Percentiles rank a stretch among this genome's conserved stretches.
Conservation (phyloP, 306 rosid species). For the Sechiopsis laciniata region DNA sequence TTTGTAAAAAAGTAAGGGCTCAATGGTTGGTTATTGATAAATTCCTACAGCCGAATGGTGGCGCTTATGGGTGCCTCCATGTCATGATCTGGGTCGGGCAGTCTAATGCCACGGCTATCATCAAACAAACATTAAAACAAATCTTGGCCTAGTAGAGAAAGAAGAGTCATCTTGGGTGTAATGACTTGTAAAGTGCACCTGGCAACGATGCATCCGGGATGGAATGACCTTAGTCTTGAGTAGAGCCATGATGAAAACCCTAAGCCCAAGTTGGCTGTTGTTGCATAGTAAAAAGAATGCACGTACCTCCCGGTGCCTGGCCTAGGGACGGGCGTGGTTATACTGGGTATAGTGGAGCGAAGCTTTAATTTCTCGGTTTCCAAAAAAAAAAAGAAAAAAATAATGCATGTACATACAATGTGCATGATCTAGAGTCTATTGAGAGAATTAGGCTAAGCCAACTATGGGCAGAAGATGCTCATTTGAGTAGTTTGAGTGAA, state of each 20-base stretch:
- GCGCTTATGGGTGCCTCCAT: neutral
- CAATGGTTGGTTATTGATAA: neutral
- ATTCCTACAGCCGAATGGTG: slow-evolving; percentile 2
- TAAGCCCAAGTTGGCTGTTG: neutral
- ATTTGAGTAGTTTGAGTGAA: neutral
- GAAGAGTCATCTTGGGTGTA: neutral
- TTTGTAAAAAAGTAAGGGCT: neutral
- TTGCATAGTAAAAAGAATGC: neutral
- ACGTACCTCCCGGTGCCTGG: too few species aligned
- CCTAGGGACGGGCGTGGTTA: too few species aligned
- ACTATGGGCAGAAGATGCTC: neutral
- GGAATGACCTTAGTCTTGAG: neutral
- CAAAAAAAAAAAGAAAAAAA: too few species aligned
- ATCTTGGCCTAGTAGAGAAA: neutral
- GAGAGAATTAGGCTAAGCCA: neutral
- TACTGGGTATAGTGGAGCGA: too few species aligned
- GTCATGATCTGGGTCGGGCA: neutral
- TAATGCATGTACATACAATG: too few species aligned
- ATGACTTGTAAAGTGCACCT: neutral
- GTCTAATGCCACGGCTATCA: neutral
- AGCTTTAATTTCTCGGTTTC: too few species aligned
- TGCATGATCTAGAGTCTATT: neutral
- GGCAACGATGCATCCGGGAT: neutral
- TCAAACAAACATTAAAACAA: neutral
- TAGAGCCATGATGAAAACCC: neutral